Evolutionary conservation across 345 rosid species (phyloP).

Genomic region (Nephelium lappaceum): DNA sequence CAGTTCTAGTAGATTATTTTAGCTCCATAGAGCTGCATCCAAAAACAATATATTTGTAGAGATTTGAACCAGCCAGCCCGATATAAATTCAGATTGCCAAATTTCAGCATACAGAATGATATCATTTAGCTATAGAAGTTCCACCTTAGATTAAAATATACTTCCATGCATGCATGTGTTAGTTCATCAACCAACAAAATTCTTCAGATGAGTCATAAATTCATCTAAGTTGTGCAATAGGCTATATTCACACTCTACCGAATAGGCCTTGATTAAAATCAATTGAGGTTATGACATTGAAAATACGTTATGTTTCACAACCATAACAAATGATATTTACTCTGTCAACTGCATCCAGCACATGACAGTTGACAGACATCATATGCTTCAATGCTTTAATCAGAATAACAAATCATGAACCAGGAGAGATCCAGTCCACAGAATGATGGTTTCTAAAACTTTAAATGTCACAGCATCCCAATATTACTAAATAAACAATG

Average conservation of each 20-base stretch:
- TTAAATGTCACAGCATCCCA: background rate
- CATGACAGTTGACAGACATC: background rate
- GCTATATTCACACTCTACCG: background rate
- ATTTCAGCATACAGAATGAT: background rate
- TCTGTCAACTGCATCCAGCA: background rate
- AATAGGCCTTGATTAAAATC: background rate
- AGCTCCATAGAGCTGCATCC: constrained; percentile 11
- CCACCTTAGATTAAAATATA: background rate
- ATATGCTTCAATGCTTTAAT: background rate
- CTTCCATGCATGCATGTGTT: background rate
- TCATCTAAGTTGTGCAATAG: background rate
- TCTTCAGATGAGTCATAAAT: background rate
- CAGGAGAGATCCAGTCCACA: background rate
- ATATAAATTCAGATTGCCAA: background rate
- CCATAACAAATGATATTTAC: too few relatives aligned
- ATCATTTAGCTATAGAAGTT: background rate
- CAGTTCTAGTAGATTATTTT: background rate
- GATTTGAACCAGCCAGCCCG: background rate
- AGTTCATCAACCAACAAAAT: too few relatives aligned
- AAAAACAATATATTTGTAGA: background rate
- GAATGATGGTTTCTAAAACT: background rate
- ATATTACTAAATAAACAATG: background rate
- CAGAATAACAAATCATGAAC: background rate
- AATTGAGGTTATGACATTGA: background rate
- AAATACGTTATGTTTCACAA: too few relatives aligned